Evolutionary conservation across 148 eudicot genomes (phyloP).

Genomic region (Fagopyrum esculentum): DNA sequence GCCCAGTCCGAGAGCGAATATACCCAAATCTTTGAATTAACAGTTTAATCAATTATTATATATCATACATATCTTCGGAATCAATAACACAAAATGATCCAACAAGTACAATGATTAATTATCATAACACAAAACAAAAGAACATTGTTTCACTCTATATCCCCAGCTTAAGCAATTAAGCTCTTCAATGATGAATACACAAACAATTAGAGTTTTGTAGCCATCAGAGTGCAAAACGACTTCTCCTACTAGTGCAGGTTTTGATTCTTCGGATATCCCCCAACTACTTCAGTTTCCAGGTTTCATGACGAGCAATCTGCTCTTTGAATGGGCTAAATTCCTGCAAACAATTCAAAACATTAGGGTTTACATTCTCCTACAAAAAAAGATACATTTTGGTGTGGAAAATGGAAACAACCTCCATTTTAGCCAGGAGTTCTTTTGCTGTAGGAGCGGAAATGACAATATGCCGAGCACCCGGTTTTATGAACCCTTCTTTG

Average conservation of each 20-base stretch:
- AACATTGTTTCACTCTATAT: not conserved
- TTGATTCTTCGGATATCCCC: conserved; percentile 50
- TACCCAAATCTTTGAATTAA: not conserved
- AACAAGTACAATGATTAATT: not conserved
- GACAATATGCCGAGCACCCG: conserved; percentile 58
- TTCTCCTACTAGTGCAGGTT: conserved; percentile 8
- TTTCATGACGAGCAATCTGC: conserved; percentile 75
- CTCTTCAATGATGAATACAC: not conserved
- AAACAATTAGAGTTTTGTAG: not conserved
- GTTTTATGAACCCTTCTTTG: conserved; percentile 95
- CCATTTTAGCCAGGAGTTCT: conserved; percentile 68
- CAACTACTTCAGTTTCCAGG: conserved; percentile 79
- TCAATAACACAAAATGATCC: not conserved
- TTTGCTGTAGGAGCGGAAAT: conserved; percentile 73
- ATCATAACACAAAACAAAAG: not conserved
- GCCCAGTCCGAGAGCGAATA: not conserved
- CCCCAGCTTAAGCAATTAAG: not conserved
- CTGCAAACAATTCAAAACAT: conserved; percentile 30
- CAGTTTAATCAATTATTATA: not conserved
- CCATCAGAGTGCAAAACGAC: not conserved
- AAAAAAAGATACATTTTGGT: not conserved
- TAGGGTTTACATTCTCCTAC: not conserved
- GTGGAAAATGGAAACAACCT: conserved; percentile 32
- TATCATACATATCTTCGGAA: not conserved
- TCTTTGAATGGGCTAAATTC: conserved; percentile 51